Base-by-base conservation (phyloP, 805 yeast species). In the Cyberlindnera mycetangii region DNA sequence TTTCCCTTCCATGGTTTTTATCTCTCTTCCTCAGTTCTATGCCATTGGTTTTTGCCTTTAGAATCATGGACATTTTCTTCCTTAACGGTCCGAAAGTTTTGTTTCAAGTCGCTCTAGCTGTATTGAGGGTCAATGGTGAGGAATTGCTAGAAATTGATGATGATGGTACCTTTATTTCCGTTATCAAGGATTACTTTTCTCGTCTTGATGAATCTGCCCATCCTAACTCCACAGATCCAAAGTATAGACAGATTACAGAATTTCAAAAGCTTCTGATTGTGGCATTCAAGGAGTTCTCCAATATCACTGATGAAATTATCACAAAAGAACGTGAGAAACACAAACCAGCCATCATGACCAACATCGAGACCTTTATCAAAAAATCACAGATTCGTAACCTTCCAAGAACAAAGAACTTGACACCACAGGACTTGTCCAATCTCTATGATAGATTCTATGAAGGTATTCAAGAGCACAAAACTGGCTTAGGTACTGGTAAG, bases 1-100 rank as follows among this genome's bases (percentile, higher is more conserved):
- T 92, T 1, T 88, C 97, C 0, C 68, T 93, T 35, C 98, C 99
- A 2, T 93, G 99, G 99, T 93, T 93, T 60, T 69, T 93, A 42
- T 88, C 97, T 0, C 68, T 93, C 32, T 93, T 87, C 63, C 76
- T 92, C 53, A 90, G 86, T 54, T 83, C 96, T 0, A 89, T 93
- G 96, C 99, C 99, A 0, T 68, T 93, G 53, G 89, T 89, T 6
- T 92, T 81, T 67, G 97, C 99, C 2, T 87, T 89, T 57, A 72
- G 98, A 62, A 85, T 93, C 37, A 75, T 92, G 57, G 99, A 93
- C 64, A 84, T 89, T 18, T 83, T 93, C 59, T 85, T 93, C 62
- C 72, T 87, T 45, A 89, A 89, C 62, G 99, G 99, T 1, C 82
- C 96, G 2, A 82, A 81, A 52, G 84, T 93, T 0, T 68, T 93